Conservation (phyloP, 1,139 yeast species). For the Hansenula anomala region DNA sequence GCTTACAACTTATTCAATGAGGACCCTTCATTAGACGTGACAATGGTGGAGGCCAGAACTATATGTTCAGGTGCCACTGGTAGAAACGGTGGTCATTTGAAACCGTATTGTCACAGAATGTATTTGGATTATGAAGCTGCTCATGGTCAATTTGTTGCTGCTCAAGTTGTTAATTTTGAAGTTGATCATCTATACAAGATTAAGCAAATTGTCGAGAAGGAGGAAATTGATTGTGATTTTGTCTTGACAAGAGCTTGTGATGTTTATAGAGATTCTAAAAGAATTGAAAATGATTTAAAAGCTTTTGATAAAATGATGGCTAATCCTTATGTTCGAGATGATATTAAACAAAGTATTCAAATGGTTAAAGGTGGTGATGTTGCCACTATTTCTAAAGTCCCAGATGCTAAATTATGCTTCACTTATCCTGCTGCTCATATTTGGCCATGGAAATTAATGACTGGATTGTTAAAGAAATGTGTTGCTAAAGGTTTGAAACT, state of each 20-base stretch:
- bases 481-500: constrained; percentile 31
- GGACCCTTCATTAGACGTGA: constrained; percentile 21
- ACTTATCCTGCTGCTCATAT: constrained; percentile 35
- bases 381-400: constrained; percentile 11
- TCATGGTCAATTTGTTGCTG: constrained; percentile 27
- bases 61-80: constrained; percentile 44
- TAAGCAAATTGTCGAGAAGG: constrained; percentile 25
- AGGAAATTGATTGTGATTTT: constrained; percentile 32
- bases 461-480: constrained; percentile 26
- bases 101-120: constrained; percentile 30
- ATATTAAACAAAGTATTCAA: constrained; percentile 15
- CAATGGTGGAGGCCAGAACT: constrained; percentile 38
- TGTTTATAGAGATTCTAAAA: constrained; percentile 25
- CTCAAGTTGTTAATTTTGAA: constrained; percentile 31
- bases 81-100: constrained; percentile 44
- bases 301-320: constrained; percentile 16
- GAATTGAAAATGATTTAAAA: constrained; percentile 11
- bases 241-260: constrained; percentile 27
- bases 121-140: constrained; percentile 21
- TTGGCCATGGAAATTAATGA: constrained; percentile 37
- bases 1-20: constrained; percentile 27
- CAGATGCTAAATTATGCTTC: constrained; percentile 22
- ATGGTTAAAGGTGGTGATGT: constrained; percentile 15
- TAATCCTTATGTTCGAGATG: constrained; percentile 24
- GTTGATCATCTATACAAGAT: constrained; percentile 26